A percentile compares a stretch with the other conserved stretches of the same genome.
Conservation (phyloP, 495 filamentous ascomycete genomes). For the Emericellopsis terricola region DNA sequence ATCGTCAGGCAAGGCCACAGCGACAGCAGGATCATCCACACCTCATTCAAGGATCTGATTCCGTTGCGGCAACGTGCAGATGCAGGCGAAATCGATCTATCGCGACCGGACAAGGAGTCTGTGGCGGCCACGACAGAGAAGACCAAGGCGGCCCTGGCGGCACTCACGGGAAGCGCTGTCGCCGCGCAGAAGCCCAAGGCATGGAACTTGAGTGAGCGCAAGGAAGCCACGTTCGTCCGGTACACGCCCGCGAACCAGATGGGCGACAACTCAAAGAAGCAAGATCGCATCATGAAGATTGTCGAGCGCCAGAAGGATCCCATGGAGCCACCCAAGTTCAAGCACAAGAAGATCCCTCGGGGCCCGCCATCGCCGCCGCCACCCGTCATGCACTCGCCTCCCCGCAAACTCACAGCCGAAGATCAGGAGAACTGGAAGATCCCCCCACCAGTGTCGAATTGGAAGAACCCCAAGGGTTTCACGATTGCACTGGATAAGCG, state of each 20-base stretch:
- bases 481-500: conserved; percentile 94
- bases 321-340: conserved; percentile 97
- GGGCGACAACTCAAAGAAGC: conserved; percentile 74
- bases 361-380: conserved; percentile 86
- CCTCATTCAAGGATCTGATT: conserved; percentile 93
- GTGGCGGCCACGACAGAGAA: conserved; percentile 66
- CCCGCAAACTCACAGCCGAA: conserved; percentile 85
- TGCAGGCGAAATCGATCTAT: conserved; percentile 81
- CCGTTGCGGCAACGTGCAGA: conserved; percentile 86
- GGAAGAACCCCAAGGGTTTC: conserved; percentile 99
- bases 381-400: conserved; percentile 89
- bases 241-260: conserved; percentile 96
- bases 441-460: conserved; percentile 86
- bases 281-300: conserved; percentile 97
- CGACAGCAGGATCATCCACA: conserved; percentile 71
- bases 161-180: conserved; percentile 68
- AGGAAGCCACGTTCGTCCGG: conserved; percentile 82
- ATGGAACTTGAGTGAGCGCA: conserved; percentile 54
- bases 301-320: conserved; percentile 88
- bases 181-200: conserved; percentile 92
- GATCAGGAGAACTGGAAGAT: conserved; percentile 97
- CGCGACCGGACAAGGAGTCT: conserved; percentile 70
- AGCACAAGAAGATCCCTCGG: conserved; percentile 93
- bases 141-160: conserved; percentile 70
- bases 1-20: conserved; percentile 83